Conservation (phyloP, 768 basidiomycete species). For the Leucocoprinus leucothites region DNA sequence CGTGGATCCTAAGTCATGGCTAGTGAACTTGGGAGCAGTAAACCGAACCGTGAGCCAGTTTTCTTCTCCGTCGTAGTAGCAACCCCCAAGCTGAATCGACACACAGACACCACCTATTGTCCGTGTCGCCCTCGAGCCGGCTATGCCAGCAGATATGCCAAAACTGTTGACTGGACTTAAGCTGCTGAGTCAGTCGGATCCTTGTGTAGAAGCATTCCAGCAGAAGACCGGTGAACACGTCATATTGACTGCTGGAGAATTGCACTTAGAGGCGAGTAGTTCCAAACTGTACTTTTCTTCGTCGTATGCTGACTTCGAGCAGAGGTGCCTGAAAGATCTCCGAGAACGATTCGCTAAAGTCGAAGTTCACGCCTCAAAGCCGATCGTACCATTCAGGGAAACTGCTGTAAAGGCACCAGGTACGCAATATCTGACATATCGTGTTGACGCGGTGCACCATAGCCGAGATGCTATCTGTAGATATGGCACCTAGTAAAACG, state of each 20-base stretch:
- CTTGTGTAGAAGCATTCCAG: conserved; percentile 96
- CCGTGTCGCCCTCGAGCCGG: conserved; percentile 90
- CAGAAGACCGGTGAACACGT: conserved; percentile 98
- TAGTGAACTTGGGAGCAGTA: conserved; percentile 82
- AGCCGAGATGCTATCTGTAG: conserved; percentile 33
- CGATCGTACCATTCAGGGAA: conserved; percentile 97
- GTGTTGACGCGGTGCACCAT: background rate
- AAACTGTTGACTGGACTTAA: conserved; percentile 86
- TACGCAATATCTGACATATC: conserved; percentile 23
- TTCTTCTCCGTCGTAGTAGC: background rate
- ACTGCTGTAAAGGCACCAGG: conserved; percentile 82
- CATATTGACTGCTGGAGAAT: conserved; percentile 91
- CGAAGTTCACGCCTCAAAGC: conserved; percentile 90
- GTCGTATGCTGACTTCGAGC: conserved; percentile 11
- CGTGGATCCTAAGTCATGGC: conserved; percentile 39
- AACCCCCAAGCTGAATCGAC: background rate
- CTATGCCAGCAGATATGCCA: conserved; percentile 78
- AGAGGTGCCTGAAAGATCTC: conserved; percentile 97
- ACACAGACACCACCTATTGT: conserved; percentile 84
- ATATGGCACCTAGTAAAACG: conserved; percentile 86
- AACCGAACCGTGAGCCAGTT: conserved; percentile 52
- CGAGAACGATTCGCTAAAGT: conserved; percentile 92
- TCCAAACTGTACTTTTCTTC: background rate
- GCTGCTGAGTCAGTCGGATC: conserved; percentile 90
- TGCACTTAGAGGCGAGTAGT: conserved; percentile 82